These are phyloP conservation scores for Platanus orientalis DNA, from an alignment of 164 flowering plant species.

Conservation along the genomic window DNA sequence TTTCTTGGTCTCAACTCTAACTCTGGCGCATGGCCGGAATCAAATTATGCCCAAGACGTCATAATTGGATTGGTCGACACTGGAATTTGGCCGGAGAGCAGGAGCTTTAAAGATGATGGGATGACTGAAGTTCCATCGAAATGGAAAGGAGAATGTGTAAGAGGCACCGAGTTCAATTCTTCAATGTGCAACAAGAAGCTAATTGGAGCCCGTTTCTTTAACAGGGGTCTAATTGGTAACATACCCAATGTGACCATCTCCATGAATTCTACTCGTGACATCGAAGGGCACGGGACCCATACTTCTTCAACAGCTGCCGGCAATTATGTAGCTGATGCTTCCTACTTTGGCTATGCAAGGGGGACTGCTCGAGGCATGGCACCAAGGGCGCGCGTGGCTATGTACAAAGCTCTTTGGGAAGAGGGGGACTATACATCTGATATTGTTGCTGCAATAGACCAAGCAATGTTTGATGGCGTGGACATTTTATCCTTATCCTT, in stretches of 20 bases:
- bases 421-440: not conserved
- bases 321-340: too few relatives aligned
- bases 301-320: too few relatives aligned
- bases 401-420: not conserved
- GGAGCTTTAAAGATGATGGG: constrained; percentile 53
- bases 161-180: not conserved
- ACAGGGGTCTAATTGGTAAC: not conserved
- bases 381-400: too few relatives aligned
- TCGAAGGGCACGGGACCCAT: constrained; percentile 4
- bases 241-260: not conserved
- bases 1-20: constrained; percentile 40
- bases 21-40: constrained; percentile 51
- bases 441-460: constrained; percentile 9
- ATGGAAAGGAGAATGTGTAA: not conserved
- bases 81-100: constrained; percentile 72
- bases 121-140: constrained; percentile 36
- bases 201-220: too few relatives aligned
- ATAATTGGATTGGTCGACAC: constrained; percentile 61
- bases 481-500: constrained; percentile 3
- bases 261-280: constrained; percentile 5
- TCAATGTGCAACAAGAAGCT: too few relatives aligned
- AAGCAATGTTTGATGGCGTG: not conserved
- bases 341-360: too few relatives aligned
- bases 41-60: constrained; percentile 46
- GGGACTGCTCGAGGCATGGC: not conserved